Conservation (phyloP, 768 basidiomycete species). For the Russula dissimulans region DNA sequence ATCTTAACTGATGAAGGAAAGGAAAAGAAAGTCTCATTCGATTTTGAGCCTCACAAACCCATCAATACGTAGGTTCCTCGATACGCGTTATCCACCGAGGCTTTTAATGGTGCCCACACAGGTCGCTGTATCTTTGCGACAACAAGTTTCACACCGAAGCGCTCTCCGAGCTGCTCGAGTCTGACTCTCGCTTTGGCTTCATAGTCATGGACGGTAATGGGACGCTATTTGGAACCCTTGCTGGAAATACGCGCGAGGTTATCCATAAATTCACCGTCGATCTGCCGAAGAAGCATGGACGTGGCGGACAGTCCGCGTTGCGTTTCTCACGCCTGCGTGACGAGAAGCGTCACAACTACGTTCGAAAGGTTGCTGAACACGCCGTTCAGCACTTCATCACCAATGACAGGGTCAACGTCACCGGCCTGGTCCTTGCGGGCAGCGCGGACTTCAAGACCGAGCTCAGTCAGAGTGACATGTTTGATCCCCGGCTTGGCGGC, state of each 20-base stretch:
- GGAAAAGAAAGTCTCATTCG: slow-evolving; percentile 98
- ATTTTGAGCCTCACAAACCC: slow-evolving; percentile 97
- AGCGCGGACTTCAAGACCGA: slow-evolving; percentile 99
- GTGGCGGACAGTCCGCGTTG: slow-evolving; percentile 98
- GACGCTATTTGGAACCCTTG: slow-evolving; percentile 88
- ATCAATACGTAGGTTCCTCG: slow-evolving; percentile 79
- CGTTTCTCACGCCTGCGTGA: slow-evolving; percentile 99
- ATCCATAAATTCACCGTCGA: slow-evolving; percentile 99
- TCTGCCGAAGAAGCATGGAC: slow-evolving; percentile 98
- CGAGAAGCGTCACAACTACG: slow-evolving; percentile 99
- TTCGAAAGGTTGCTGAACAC: slow-evolving; percentile 94
- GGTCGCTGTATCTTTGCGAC: slow-evolving; percentile 96
- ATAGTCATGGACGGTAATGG: slow-evolving; percentile 99
- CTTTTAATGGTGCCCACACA: slow-evolving; percentile 26
- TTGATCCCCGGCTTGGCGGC: slow-evolving; percentile 76
- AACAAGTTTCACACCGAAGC: slow-evolving; percentile 99
- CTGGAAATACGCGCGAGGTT: slow-evolving; percentile 95
- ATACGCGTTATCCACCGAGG: background rate
- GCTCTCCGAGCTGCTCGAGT: slow-evolving; percentile 90
- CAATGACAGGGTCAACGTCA: slow-evolving; percentile 96
- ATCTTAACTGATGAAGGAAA: slow-evolving; percentile 98
- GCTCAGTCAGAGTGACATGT: slow-evolving; percentile 92
- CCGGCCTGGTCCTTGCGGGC: slow-evolving; percentile 91
- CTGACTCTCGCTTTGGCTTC: slow-evolving; percentile 96
- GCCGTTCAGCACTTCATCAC: slow-evolving; percentile 98